A percentile compares a stretch with the other conserved stretches of the same genome.
phyloP scores from a whole-genome alignment of 345 rosid genomes.

The Atalantia buxifolia region DNA sequence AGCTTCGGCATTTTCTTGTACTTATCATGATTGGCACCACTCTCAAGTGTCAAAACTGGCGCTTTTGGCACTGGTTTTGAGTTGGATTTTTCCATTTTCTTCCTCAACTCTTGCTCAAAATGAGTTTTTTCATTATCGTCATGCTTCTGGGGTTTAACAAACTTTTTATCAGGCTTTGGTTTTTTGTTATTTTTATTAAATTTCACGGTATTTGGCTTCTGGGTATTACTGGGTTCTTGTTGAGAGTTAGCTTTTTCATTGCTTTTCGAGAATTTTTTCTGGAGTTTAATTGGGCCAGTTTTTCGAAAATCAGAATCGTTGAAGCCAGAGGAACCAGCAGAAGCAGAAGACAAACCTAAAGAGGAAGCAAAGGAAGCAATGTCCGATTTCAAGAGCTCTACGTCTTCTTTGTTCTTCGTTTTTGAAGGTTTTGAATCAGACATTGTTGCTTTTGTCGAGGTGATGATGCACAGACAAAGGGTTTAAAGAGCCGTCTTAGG shows the following conservation, averaged over 20 bases:
- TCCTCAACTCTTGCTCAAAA: background rate
- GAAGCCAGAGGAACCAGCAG: conserved; percentile 64
- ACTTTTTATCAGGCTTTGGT: background rate
- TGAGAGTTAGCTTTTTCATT: conserved; percentile 10
- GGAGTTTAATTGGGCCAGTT: conserved; percentile 25
- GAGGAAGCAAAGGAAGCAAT: conserved; percentile 78
- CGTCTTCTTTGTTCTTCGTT: conserved; percentile 5
- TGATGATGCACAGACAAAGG: background rate
- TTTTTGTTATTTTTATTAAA: background rate
- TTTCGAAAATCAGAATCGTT: conserved; percentile 72
- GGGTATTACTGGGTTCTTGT: conserved; percentile 14
- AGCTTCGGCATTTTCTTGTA: conserved; percentile 62
- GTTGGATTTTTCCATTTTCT: background rate
- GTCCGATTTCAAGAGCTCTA: conserved; percentile 52
- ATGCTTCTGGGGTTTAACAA: conserved; percentile 1
- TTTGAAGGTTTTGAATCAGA: conserved; percentile 34
- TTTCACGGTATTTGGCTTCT: conserved; percentile 14
- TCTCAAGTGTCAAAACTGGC: conserved; percentile 49
- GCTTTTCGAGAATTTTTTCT: conserved; percentile 7
- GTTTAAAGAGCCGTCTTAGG: background rate
- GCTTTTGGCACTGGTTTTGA: conserved; percentile 48
- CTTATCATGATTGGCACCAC: conserved; percentile 21
- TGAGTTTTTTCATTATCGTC: background rate
- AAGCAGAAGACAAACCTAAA: conserved; percentile 62
- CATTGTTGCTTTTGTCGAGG: conserved; percentile 21